Evolutionary conservation across 2,329 filamentous ascomycete genomes (phyloP).

Genomic region (Aureobasidium leucospermi): DNA sequence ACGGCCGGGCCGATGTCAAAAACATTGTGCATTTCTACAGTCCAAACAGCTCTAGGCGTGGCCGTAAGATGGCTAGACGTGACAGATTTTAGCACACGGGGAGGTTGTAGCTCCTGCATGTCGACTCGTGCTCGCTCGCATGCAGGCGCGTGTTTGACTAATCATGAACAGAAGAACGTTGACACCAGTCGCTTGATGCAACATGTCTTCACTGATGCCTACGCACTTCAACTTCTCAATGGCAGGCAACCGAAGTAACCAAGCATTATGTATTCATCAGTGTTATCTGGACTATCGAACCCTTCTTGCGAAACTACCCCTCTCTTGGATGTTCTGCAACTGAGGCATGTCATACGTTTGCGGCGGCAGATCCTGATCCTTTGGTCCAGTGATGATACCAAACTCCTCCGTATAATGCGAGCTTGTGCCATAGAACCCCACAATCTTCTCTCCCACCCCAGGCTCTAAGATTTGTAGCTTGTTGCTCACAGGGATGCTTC

Average conservation of each 20-base stretch:
- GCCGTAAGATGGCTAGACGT: no score
- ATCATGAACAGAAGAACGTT: no score
- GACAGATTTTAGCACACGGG: no score
- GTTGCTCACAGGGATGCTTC: background rate
- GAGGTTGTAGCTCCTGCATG: background rate
- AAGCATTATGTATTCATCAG: no score
- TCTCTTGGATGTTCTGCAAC: conserved; percentile 30
- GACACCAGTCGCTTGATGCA: no score
- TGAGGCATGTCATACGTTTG: conserved; percentile 37
- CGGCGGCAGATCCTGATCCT: conserved; percentile 33
- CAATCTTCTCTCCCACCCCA: conserved; percentile 31
- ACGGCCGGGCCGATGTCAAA: no score
- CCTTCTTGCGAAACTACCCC: background rate
- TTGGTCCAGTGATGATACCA: conserved; percentile 42
- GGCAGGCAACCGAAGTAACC: no score
- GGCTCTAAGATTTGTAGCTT: conserved; percentile 26
- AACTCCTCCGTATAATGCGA: conserved; percentile 33
- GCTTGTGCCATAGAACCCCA: conserved; percentile 42
- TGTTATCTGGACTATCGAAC: background rate
- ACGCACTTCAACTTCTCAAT: no score
- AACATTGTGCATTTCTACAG: no score
- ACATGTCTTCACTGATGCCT: no score
- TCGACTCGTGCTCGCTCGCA: background rate
- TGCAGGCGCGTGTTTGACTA: background rate
- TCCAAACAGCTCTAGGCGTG: no score